Evolutionary conservation across 2,329 filamentous ascomycete species (phyloP), one percentile per base, ranked within the genome.

Genomic region (Colletotrichum kahawae): DNA sequence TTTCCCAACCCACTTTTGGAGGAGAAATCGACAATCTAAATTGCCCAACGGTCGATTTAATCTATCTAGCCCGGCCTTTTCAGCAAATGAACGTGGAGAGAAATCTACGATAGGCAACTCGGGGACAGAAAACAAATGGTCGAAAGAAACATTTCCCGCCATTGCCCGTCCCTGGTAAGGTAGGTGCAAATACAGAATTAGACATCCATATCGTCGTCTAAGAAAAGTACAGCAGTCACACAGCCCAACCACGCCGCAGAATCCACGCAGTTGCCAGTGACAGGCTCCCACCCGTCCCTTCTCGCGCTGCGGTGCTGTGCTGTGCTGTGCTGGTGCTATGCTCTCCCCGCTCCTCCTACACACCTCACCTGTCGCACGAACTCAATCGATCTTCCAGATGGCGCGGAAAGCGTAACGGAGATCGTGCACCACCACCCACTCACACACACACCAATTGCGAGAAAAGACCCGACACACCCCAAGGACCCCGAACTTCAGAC

Each of bases 331-430:
- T 48, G 38, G 38, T 48, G 36, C 66, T 31, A 7, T 21, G 21
- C n/a, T 33, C 13, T 36, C 34, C 12, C 66, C 38, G 27, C 66
- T 29, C 38, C 43, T 38, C 71, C 43, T n/a, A 59, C 66, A 70
- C 65, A 59, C 14, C 16, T 36, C 27, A n/a, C 29, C 56, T 75
- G 69, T 64, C 63, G 63, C 69, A 67, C 72, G 63, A 75, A 75
- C 69, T 72, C 62, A 67, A 57, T 31, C 54, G 63, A 72, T 67
- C 69, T 72, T 75, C 72, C 69, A 75, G 72, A 75, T 75, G 72
- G 72, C 63, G 62, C 57, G 56, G 43, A 75, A 71, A 33, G 33
- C 67, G 62, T 63, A 69, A 69, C 70, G 48, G 65, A 71, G 67
- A 65, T 74, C 34, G 67, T 63, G 48, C 59, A 65, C 43, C 43